Conservation (phyloP, 768 basidiomycete genomes). For the Suillus plorans region DNA sequence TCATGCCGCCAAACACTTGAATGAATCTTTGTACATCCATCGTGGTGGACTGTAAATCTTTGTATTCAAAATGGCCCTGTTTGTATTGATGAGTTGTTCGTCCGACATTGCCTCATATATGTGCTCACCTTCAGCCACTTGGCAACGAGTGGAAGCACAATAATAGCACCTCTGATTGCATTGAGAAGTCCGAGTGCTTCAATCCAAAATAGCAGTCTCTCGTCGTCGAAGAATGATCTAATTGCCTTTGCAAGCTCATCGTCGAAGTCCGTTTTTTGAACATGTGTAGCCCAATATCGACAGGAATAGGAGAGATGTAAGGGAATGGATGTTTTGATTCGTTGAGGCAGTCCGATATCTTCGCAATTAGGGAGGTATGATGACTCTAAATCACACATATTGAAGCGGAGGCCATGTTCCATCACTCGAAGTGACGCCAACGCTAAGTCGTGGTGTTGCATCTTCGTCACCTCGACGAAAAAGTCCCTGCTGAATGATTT, state of each 20-base stretch:
- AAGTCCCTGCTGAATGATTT: constrained; percentile 13
- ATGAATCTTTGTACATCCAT: too few species aligned
- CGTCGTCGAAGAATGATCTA: not conserved
- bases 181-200: not conserved
- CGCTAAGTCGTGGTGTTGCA: not conserved
- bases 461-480: constrained; percentile 6
- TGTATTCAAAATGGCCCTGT: not conserved
- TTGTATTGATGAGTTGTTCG: not conserved
- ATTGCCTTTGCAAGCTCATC: not conserved
- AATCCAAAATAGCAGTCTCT: not conserved
- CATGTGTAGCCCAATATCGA: not conserved
- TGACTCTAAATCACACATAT: constrained; percentile 33
- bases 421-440: constrained; percentile 24
- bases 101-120: not conserved
- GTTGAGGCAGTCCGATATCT: constrained; percentile 4
- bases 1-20: too few species aligned
- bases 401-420: constrained; percentile 32
- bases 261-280: not conserved
- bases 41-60: too few species aligned
- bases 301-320: not conserved
- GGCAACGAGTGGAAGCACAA: not conserved
- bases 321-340: not conserved
- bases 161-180: not conserved
- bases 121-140: not conserved
- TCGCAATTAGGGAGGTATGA: constrained; percentile 31